A percentile compares a stretch with the other conserved stretches of the same genome.
Evolutionary conservation across 2,329 filamentous ascomycete genomes (phyloP).

Genomic region (Cladosporium colombiae): DNA sequence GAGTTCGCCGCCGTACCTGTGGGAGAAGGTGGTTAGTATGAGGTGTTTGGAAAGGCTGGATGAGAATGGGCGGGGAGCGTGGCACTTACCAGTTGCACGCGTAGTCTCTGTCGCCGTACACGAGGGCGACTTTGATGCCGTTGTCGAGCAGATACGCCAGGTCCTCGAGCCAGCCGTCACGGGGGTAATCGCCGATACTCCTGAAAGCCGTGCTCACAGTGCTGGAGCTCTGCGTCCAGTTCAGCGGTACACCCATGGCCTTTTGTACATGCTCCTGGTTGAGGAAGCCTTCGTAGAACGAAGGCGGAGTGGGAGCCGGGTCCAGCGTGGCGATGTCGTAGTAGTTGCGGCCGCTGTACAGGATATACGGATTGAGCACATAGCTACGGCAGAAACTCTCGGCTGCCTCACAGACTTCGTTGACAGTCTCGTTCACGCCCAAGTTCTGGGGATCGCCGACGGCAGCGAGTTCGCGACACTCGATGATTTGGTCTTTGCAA

Average conservation of each 20-base stretch:
- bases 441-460: conserved; percentile 53
- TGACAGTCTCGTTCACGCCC: conserved; percentile 42
- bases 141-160: conserved; percentile 57
- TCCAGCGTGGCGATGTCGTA: conserved; percentile 58
- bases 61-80: no score
- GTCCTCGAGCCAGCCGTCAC: conserved; percentile 51
- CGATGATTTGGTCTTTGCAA: conserved; percentile 55
- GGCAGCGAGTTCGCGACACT: conserved; percentile 52
- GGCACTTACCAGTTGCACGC: conserved; percentile 31
- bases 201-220: conserved; percentile 22
- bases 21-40: conserved; percentile 33
- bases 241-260: conserved; percentile 55
- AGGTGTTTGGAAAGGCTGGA: background rate
- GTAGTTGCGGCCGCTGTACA: conserved; percentile 50
- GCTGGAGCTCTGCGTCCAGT: conserved; percentile 15
- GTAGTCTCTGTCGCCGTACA: conserved; percentile 60
- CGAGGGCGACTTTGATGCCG: conserved; percentile 56
- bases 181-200: conserved; percentile 52
- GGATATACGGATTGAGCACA: conserved; percentile 50
- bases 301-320: conserved; percentile 41
- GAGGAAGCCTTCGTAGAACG: conserved; percentile 57
- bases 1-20: conserved; percentile 59
- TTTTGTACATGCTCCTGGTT: conserved; percentile 57
- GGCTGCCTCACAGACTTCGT: conserved; percentile 47
- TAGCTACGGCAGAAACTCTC: conserved; percentile 48